Evolutionary conservation across 768 basidiomycete species (phyloP).

Genomic region (Pleurotus giganteus): DNA sequence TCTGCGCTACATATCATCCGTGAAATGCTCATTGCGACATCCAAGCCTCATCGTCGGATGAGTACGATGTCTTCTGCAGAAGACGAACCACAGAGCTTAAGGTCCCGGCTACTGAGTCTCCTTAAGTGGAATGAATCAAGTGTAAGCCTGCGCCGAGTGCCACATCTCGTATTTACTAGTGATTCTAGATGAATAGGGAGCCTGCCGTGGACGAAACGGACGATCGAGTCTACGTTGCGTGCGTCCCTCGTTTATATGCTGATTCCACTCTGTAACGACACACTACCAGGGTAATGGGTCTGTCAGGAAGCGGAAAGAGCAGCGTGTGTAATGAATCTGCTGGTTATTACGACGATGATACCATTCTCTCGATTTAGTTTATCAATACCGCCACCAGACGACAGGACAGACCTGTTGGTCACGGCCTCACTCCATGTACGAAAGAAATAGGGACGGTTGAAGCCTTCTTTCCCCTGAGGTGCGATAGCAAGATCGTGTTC

Average conservation of each 20-base stretch:
- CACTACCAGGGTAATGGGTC: not conserved
- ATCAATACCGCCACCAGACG: not conserved
- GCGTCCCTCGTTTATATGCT: not conserved
- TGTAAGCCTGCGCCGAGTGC: not conserved
- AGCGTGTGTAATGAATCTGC: not conserved
- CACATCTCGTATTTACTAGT: not conserved
- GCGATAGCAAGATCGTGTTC: slow-evolving; percentile 1
- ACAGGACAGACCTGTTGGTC: not conserved
- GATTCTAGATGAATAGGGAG: not conserved
- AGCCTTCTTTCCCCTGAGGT: not conserved
- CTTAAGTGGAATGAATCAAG: not conserved
- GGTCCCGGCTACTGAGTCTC: not conserved
- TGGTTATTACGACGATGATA: not conserved
- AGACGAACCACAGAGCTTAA: not conserved
- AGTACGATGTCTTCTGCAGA: too few relatives aligned
- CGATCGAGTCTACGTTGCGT: not conserved
- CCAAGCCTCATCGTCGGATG: too few relatives aligned
- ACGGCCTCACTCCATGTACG: slow-evolving; percentile 3
- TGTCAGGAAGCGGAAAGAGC: slow-evolving; percentile 8
- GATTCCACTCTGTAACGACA: not conserved
- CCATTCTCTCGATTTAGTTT: not conserved
- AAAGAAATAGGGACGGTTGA: not conserved
- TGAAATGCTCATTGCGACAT: slow-evolving; percentile 18
- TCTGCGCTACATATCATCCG: slow-evolving; percentile 38
- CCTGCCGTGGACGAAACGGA: not conserved